These are phyloP conservation scores for Fusarium penzigii DNA, from an alignment of 2,329 filamentous ascomycete species.

Conservation along the genomic window DNA sequence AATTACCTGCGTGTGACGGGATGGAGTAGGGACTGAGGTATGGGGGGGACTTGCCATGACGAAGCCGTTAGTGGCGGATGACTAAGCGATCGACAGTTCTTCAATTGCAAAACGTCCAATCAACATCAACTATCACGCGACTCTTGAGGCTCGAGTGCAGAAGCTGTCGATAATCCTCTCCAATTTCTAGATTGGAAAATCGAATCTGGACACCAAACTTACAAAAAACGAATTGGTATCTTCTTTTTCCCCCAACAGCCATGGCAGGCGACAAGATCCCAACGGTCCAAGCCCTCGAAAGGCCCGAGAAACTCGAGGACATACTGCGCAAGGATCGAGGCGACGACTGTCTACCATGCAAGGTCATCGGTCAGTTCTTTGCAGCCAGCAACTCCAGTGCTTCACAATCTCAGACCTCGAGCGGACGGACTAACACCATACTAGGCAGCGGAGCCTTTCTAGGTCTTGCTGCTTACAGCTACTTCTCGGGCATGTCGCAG, in stretches of 20 bases:
- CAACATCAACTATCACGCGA: constrained; percentile 13
- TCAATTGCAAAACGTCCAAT: constrained; percentile 27
- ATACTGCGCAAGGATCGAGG: constrained; percentile 57
- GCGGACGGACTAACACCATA: constrained; percentile 14
- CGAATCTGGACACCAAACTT: no score
- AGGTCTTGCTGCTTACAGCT: constrained; percentile 75
- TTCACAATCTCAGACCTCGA: constrained; percentile 3
- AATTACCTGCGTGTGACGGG: no score
- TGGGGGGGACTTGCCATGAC: constrained; percentile 30
- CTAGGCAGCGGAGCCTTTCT: constrained; percentile 74
- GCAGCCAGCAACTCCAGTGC: constrained; percentile 2
- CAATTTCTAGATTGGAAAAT: no score
- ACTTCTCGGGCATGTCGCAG: constrained; percentile 72
- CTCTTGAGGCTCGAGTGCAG: constrained; percentile 7
- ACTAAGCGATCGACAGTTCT: constrained; percentile 24
- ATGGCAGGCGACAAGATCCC: constrained; percentile 46
- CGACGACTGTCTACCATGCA: constrained; percentile 71
- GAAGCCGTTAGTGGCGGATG: constrained; percentile 26
- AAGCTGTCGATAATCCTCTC: constrained; percentile 23
- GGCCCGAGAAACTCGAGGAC: constrained; percentile 62
- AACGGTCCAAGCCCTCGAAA: constrained; percentile 55
- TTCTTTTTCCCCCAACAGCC: no score
- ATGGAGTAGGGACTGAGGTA: constrained; percentile 7
- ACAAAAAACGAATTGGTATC: no score
- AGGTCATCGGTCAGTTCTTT: constrained; percentile 62